Conservation (phyloP, 805 yeast species). For the Metschnikowia kunwiensis region DNA sequence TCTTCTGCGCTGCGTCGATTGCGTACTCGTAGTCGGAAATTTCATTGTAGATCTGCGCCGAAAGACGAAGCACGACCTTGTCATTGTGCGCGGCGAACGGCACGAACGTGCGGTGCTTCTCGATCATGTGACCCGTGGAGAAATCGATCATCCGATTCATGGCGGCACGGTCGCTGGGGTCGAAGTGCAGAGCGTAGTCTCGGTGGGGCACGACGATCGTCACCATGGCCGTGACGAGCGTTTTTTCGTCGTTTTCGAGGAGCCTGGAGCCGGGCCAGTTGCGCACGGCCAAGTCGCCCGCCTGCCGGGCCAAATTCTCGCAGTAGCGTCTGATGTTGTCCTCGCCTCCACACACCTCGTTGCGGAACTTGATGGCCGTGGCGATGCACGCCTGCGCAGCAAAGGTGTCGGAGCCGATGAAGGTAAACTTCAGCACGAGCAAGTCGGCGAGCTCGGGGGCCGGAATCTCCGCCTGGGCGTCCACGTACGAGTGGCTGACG, state of each 20-base stretch:
- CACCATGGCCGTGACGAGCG: conserved; percentile 43
- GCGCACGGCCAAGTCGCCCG: conserved; percentile 37
- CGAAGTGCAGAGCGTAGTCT: conserved; percentile 8
- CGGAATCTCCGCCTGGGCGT: conserved; percentile 26
- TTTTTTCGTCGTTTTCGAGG: conserved; percentile 34
- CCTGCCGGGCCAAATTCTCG: conserved; percentile 41
- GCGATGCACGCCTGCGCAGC: conserved; percentile 41
- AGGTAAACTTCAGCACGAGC: conserved; percentile 47
- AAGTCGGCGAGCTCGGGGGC: conserved; percentile 22
- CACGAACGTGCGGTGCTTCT: conserved; percentile 40
- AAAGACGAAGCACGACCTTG: conserved; percentile 40
- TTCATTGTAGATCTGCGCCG: conserved; percentile 61
- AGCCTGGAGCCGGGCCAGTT: conserved; percentile 37
- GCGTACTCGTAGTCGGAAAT: conserved; percentile 51
- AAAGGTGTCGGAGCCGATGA: conserved; percentile 49
- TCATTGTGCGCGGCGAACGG: conserved; percentile 44
- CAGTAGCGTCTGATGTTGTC: conserved; percentile 49
- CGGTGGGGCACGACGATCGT: conserved; percentile 38
- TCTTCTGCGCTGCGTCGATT: conserved; percentile 5
- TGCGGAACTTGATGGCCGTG: conserved; percentile 53
- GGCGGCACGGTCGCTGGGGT: not conserved
- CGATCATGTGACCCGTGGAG: conserved; percentile 8
- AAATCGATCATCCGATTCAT: conserved; percentile 4
- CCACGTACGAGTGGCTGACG: conserved; percentile 47
- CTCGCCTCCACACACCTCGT: conserved; percentile 59